Evolutionary conservation across 805 yeast species (phyloP).

Genomic region (Candida pseudoglaebosa): DNA sequence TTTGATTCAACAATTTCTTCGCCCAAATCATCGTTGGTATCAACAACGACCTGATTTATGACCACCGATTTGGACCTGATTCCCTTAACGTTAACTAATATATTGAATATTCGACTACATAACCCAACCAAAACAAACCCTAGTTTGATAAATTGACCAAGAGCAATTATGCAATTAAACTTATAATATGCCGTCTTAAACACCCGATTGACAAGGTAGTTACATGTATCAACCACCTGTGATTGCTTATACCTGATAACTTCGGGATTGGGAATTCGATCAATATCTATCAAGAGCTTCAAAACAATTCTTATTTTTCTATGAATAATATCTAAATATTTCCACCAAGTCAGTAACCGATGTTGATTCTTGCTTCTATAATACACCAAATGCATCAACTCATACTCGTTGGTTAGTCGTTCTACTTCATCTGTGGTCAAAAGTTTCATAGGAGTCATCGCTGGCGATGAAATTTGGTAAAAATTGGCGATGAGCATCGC

Average conservation of each 20-base stretch:
- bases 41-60: background rate
- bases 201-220: conserved; percentile 32
- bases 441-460: background rate
- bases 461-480: no score
- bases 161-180: conserved; percentile 63
- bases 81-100: conserved; percentile 18
- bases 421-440: background rate
- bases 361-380: conserved; percentile 80
- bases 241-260: conserved; percentile 11
- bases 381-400: conserved; percentile 57
- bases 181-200: conserved; percentile 50
- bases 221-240: conserved; percentile 12
- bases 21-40: conserved; percentile 15
- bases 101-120: conserved; percentile 41
- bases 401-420: conserved; percentile 43
- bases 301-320: conserved; percentile 47
- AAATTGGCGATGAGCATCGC: background rate
- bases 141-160: conserved; percentile 70
- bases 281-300: conserved; percentile 13
- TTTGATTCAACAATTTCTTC: conserved; percentile 25
- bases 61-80: conserved; percentile 4
- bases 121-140: conserved; percentile 67
- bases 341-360: conserved; percentile 73
- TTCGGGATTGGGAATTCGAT: conserved; percentile 4
- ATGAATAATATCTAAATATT: conserved; percentile 56